Conservation (phyloP, 2,329 filamentous ascomycete species). For the Ophiostoma himal-ulmi region DNA sequence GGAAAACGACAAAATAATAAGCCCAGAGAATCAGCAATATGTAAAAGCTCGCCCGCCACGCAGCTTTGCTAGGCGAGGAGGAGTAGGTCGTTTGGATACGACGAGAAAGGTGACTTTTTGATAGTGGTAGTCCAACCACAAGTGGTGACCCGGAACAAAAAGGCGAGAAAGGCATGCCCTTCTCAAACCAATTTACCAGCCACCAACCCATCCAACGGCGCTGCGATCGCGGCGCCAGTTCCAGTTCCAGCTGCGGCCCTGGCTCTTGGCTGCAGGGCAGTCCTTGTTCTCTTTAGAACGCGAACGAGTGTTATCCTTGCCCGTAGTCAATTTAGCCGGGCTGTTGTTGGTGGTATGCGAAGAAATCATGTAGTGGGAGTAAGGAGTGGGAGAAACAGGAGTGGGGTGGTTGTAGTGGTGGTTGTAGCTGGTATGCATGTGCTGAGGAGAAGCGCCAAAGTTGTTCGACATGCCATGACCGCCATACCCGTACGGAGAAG, state of each 20-base stretch:
- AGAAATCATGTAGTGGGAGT: constrained; percentile 29
- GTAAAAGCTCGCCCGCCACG: constrained; percentile 23
- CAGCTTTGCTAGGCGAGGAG: constrained; percentile 18
- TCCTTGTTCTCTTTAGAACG: constrained; percentile 38
- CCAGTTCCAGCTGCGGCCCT: constrained; percentile 55
- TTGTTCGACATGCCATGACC: background rate
- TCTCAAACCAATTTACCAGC: constrained; percentile 61
- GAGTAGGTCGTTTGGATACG: constrained; percentile 16
- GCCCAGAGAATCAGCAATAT: constrained; percentile 22
- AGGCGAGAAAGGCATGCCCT: constrained; percentile 31
- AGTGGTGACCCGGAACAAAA: constrained; percentile 44
- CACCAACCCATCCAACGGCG: constrained; percentile 89
- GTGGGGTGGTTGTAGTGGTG: constrained; percentile 15
- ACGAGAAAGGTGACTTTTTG: background rate
- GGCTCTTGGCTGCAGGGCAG: constrained; percentile 52
- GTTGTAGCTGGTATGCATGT: constrained; percentile 24
- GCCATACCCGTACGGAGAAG: background rate
- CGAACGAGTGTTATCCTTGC: constrained; percentile 36
- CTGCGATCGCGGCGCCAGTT: constrained; percentile 58
- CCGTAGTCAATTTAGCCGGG: constrained; percentile 37
- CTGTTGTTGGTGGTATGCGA: constrained; percentile 21
- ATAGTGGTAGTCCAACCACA: constrained; percentile 50
- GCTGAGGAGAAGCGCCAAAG: background rate
- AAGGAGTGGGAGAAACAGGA: constrained; percentile 26
- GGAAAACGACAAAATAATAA: constrained; percentile 17